Evolutionary conservation across 768 basidiomycete species (phyloP).

Genomic region (Nidularia pulvinata): DNA sequence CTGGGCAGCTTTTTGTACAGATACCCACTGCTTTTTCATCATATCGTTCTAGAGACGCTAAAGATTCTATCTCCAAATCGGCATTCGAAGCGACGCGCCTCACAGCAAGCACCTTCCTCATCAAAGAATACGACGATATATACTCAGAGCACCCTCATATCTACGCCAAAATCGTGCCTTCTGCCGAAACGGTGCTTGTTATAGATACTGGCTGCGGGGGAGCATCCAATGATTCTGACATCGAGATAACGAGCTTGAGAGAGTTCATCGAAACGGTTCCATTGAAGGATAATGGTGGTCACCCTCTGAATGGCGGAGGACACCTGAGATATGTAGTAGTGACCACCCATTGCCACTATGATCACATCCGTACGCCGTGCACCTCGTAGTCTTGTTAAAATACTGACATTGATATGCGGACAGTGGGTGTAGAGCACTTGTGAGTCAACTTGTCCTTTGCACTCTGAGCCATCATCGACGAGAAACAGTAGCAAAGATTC

Average conservation of each 20-base stretch:
- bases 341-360: slow-evolving; percentile 56
- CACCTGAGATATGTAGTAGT: slow-evolving; percentile 44
- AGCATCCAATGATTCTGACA: slow-evolving; percentile 32
- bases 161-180: slow-evolving; percentile 43
- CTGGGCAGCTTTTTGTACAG: slow-evolving; percentile 5
- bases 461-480: not conserved
- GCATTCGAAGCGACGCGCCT: slow-evolving; percentile 27
- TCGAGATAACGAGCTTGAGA: slow-evolving; percentile 39
- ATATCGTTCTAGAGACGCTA: too few relatives aligned
- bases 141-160: slow-evolving; percentile 55
- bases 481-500: slow-evolving; percentile 29
- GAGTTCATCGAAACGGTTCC: slow-evolving; percentile 47
- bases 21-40: not conserved
- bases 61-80: not conserved
- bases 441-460: slow-evolving; percentile 10
- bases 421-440: slow-evolving; percentile 54
- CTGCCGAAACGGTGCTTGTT: slow-evolving; percentile 38
- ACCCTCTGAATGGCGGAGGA: slow-evolving; percentile 41
- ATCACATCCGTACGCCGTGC: slow-evolving; percentile 49
- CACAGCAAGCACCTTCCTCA: slow-evolving; percentile 30
- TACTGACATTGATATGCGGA: not conserved
- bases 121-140: slow-evolving; percentile 50
- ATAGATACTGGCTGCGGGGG: slow-evolving; percentile 61
- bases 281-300: slow-evolving; percentile 37
- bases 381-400: not conserved